These are phyloP conservation scores for Dendrobium officinale DNA, from an alignment of 106 monocot species.

Conservation along the genomic window DNA sequence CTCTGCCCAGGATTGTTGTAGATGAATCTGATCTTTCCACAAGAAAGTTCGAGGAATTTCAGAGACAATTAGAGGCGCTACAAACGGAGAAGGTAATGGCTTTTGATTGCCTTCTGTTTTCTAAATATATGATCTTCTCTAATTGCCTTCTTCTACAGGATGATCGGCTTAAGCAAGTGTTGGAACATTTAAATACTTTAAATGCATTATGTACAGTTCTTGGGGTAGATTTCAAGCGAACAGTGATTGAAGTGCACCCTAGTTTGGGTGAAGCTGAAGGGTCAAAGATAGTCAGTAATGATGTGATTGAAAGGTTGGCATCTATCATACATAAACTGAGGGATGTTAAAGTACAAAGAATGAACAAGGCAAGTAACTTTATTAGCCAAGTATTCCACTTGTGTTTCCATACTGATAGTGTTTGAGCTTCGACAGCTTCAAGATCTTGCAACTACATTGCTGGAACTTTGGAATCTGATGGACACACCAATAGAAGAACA, in stretches of 20 bases:
- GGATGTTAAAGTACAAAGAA: constrained; percentile 71
- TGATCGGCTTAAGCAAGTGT: constrained; percentile 55
- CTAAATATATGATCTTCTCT: neutral
- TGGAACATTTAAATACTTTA: constrained; percentile 46
- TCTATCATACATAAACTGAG: constrained; percentile 38
- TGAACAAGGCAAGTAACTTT: constrained; percentile 69
- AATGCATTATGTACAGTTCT: constrained; percentile 68
- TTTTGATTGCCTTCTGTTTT: neutral
- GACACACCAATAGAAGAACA: constrained; percentile 70
- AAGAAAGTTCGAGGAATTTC: constrained; percentile 67
- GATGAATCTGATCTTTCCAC: constrained; percentile 68
- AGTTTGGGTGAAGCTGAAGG: constrained; percentile 52
- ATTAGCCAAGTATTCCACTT: no score
- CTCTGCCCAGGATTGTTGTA: constrained; percentile 16
- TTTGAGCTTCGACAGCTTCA: constrained; percentile 34
- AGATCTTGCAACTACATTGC: constrained; percentile 55
- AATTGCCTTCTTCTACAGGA: constrained; percentile 18
- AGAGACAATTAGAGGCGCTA: constrained; percentile 49
- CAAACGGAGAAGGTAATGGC: constrained; percentile 64
- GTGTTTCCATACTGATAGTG: neutral
- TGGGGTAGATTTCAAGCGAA: constrained; percentile 68
- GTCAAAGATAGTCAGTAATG: constrained; percentile 44
- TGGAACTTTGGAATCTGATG: constrained; percentile 68
- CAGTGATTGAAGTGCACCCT: constrained; percentile 50
- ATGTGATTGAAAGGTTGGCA: constrained; percentile 54